A percentile compares a stretch with the other conserved stretches of the same genome.
phyloP scores from a whole-genome alignment of 208 protist species.

The Phytomonas sp. region DNA sequence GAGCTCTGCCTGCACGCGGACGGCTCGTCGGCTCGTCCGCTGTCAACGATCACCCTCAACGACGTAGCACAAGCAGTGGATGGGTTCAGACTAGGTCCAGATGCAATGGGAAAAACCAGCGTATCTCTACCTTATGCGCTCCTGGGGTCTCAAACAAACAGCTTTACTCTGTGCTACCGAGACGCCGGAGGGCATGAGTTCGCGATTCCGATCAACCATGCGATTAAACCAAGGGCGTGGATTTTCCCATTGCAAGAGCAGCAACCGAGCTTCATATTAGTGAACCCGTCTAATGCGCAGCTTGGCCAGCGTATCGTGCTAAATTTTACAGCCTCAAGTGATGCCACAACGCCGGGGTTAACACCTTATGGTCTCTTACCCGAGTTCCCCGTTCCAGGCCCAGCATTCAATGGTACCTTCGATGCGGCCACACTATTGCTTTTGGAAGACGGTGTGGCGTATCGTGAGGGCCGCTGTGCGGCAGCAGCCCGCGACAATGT shows the following conservation, averaged over 20 bases:
- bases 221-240: constrained; percentile 18
- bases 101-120: constrained; percentile 13
- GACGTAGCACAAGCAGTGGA: constrained; percentile 31
- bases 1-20: constrained; percentile 19
- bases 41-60: constrained; percentile 36
- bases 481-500: constrained; percentile 3
- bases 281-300: constrained; percentile 21
- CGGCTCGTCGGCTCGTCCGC: constrained; percentile 7
- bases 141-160: constrained; percentile 37
- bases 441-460: constrained; percentile 21
- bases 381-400: constrained; percentile 36
- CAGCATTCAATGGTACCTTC: constrained; percentile 53
- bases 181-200: constrained; percentile 74
- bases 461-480: constrained; percentile 10
- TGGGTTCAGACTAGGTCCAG: constrained; percentile 25
- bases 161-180: constrained; percentile 72
- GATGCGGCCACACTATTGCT: constrained; percentile 23
- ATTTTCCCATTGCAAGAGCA: constrained; percentile 28
- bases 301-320: constrained; percentile 63
- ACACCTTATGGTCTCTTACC: constrained; percentile 38
- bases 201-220: constrained; percentile 51
- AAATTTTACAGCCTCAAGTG: constrained; percentile 26
- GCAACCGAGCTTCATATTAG: constrained; percentile 25
- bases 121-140: constrained; percentile 42
- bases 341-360: constrained; percentile 14